These are phyloP conservation scores for Magnolia kwangsiensis DNA, from an alignment of 164 flowering plant species.

Conservation along the genomic window DNA sequence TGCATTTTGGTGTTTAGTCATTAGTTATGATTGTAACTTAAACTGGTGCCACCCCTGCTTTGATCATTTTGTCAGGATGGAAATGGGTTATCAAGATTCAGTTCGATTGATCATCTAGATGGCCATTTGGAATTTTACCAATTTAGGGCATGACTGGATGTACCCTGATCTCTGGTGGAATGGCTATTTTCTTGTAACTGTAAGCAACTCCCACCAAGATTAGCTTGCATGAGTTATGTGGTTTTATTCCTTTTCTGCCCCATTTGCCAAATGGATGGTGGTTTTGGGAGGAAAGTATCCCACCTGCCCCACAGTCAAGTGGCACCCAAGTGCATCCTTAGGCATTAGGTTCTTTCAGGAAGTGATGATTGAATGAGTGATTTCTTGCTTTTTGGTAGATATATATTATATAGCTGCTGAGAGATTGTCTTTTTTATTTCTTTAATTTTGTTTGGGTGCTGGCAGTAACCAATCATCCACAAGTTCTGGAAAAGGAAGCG, in stretches of 20 bases:
- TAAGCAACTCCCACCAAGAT: too few species aligned
- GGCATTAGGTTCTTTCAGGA: not conserved
- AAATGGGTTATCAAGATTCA: not conserved
- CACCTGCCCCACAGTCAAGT: not conserved
- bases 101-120: not conserved
- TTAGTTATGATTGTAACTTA: not conserved
- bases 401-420: not conserved
- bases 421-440: too few species aligned
- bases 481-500: conserved; percentile 64
- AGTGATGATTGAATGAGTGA: not conserved
- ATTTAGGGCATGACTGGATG: too few species aligned
- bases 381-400: not conserved
- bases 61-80: not conserved
- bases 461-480: conserved; percentile 52
- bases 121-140: not conserved
- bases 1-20: too few species aligned
- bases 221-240: not conserved
- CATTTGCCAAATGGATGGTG: not conserved
- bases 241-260: not conserved
- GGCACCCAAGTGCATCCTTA: not conserved
- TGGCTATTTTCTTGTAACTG: too few species aligned
- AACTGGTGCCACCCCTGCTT: not conserved
- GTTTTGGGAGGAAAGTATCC: not conserved
- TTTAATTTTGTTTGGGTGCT: conserved; percentile 8
- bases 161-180: too few species aligned